These are phyloP conservation scores for Xylaria castorea DNA, from an alignment of 495 filamentous ascomycete species.

Conservation along the genomic window DNA sequence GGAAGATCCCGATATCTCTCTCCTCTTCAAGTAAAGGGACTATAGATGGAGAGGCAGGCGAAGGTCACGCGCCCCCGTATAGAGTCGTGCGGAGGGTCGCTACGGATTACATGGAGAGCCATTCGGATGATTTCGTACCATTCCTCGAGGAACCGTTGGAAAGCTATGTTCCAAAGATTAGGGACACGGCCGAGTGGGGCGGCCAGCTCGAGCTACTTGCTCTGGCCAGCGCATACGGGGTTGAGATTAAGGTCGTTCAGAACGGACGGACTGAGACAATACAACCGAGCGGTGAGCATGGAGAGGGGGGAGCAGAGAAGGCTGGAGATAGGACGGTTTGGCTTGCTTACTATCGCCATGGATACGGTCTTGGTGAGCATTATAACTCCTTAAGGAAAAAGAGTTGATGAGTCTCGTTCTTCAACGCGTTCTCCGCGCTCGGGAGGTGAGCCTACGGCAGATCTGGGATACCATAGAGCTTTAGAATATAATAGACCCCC, in stretches of 20 bases:
- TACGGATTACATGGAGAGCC: constrained; percentile 60
- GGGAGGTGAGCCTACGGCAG: background rate
- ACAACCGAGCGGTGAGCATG: constrained; percentile 52
- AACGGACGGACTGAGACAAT: constrained; percentile 82
- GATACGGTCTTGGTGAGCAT: constrained; percentile 92
- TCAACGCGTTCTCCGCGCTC: background rate
- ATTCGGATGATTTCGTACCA: constrained; percentile 62
- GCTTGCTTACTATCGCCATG: constrained; percentile 94
- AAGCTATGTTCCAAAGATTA: constrained; percentile 75
- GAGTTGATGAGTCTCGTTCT: background rate
- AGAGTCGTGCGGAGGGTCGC: constrained; percentile 61
- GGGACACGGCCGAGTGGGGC: constrained; percentile 95
- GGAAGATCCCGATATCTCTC: constrained; percentile 45
- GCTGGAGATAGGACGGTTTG: constrained; percentile 64
- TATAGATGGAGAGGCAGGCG: background rate
- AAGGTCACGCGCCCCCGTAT: constrained; percentile 50
- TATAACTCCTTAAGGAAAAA: constrained; percentile 83
- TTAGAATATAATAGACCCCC: background rate
- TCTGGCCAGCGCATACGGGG: constrained; percentile 79
- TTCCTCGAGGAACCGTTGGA: constrained; percentile 85
- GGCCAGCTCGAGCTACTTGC: constrained; percentile 89
- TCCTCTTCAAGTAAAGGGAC: background rate
- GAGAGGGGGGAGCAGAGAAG: constrained; percentile 29
- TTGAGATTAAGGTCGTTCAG: constrained; percentile 86
- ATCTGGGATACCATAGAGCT: background rate